Evolutionary conservation across 306 rosid genomes (phyloP).

Genomic region (Pyrus communis): DNA sequence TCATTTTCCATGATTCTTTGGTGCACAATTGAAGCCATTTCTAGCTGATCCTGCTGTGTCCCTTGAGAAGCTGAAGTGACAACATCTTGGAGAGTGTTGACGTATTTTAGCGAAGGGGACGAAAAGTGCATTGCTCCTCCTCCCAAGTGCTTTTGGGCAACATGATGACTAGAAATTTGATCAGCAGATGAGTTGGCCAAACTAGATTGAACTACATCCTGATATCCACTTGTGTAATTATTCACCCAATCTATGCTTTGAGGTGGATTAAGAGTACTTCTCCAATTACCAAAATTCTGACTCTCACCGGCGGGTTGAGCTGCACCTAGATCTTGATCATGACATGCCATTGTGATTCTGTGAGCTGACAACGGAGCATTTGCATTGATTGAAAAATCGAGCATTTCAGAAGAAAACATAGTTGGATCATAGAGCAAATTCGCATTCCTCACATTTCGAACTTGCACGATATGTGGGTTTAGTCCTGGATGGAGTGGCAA

Average conservation of each 20-base stretch:
- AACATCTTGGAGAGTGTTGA: constrained; percentile 45
- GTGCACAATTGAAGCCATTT: constrained; percentile 22
- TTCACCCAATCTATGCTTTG: constrained; percentile 48
- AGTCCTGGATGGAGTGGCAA: constrained; percentile 14
- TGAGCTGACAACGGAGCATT: constrained; percentile 14
- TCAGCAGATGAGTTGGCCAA: background rate
- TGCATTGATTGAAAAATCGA: constrained; percentile 28
- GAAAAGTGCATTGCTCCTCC: constrained; percentile 22
- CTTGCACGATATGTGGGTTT: constrained; percentile 44
- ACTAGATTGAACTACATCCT: constrained; percentile 3
- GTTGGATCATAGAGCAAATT: constrained; percentile 44
- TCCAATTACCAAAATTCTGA: constrained; percentile 26
- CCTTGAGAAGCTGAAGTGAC: constrained; percentile 37
- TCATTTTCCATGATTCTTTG: constrained; percentile 23
- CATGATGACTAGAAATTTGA: constrained; percentile 14
- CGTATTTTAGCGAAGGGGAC: constrained; percentile 21
- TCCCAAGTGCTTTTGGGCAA: constrained; percentile 26
- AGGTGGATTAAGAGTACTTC: constrained; percentile 11
- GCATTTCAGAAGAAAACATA: constrained; percentile 37
- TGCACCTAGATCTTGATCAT: background rate
- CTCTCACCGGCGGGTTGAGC: constrained; percentile 5
- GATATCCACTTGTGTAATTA: constrained; percentile 28
- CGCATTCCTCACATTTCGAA: constrained; percentile 46
- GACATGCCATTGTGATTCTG: background rate
- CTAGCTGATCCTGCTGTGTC: constrained; percentile 18